Base-by-base conservation (phyloP, 2,329 filamentous ascomycete genomes). In the Fusarium nematophilum region DNA sequence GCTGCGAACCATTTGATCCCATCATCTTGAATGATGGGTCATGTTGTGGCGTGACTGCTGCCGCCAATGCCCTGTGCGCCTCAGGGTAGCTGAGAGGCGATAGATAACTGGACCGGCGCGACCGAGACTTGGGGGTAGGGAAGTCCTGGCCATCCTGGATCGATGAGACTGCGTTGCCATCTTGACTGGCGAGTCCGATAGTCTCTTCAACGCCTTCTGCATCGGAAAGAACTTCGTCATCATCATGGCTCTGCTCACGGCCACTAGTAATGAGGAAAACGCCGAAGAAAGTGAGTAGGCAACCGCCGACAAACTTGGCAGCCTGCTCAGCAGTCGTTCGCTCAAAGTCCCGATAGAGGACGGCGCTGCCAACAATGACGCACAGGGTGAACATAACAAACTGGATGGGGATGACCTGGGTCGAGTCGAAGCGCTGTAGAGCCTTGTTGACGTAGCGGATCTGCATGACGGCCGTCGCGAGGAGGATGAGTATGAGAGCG, bases 201-300 rank as follows among this genome's bases (percentile, higher is more conserved):
- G 84, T 86, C 65, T 89, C 88, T 61, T 89, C 86, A 13, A 86
- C 79, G 29, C 85, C 85, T 37, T 87, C 85, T 23, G 76, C 77
- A 34, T 87, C 84, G 4, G 78, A 83, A 13, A 85, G 66, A 7
- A 70, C 61, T n/a, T 85, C 82, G 14, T 77, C 71, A 14, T 88
- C 85, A 4, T 86, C 83, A 3, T 84, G 80, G 14, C 83, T 83
- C 9, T 81, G 78, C 44, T 84, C 79, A 65, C 93, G 84, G 48
- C 92, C 93, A 69, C 90, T 96, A 2, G 95, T 98, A 70, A 99
- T 97, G 65, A 97, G 85, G 76, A 95, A 98, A n/a, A 99, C 95
- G 9, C 95, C 95, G 56, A 94, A 88, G 74, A 99, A 99, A 1
- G 95, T 99, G 62, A 99, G 78, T 5, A 92, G 81, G 75, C 95